Base-by-base conservation (phyloP, 192 early-diverging fungal species). In the Geranomyces variabilis region DNA sequence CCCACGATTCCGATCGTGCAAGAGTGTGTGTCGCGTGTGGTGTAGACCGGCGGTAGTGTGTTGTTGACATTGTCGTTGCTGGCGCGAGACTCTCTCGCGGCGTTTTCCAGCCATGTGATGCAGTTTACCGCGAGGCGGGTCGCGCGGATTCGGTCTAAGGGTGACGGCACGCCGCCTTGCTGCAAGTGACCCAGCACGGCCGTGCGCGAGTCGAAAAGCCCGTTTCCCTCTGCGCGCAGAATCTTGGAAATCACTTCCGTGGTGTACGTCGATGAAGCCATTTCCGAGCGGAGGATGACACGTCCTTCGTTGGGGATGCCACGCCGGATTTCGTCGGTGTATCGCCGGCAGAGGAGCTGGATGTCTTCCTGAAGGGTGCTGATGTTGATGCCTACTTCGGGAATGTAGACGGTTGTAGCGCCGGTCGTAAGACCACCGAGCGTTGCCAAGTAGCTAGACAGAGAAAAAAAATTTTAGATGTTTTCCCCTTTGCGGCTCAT, bases 141-240 rank as follows among this genome's bases (percentile, higher is more conserved):
- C 17, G 95, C 97, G n/a, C 95, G 91, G 75, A 94, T 90, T 30
- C 97, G 92, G 82, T 99, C 97, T 47, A 96, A 74, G n/a, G 97
- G 96, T 28, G 90, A 90, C 24, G 97, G 94, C 13, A 91, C 88
- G 66, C 90, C 92, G 43, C 97, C 97, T 77, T 99, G 97, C 77
- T 97, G 97, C 65, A 95, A 83, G 69, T 99, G 97, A 22, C 97
- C 97, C 36, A 99, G 83, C 7, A 95, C 90, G 14, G 95, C 86
- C 12, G 94, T 94, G 48, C 92, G 87, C 0, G 93, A 92, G 78
- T 96, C 95, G 76, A 93, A 99, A 71, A 95, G 86, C 0, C 90
- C 92, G 45, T 88, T 81, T 22, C 92, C 91, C 77, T 99, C 97
- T 21, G 91, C 90, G 59, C 90, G 86, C 75, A 97, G 84, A 46